Evolutionary conservation across 2,329 filamentous ascomycete species (phyloP), one percentile per base, ranked within the genome.

Genomic region (Anthostomella pinea): DNA sequence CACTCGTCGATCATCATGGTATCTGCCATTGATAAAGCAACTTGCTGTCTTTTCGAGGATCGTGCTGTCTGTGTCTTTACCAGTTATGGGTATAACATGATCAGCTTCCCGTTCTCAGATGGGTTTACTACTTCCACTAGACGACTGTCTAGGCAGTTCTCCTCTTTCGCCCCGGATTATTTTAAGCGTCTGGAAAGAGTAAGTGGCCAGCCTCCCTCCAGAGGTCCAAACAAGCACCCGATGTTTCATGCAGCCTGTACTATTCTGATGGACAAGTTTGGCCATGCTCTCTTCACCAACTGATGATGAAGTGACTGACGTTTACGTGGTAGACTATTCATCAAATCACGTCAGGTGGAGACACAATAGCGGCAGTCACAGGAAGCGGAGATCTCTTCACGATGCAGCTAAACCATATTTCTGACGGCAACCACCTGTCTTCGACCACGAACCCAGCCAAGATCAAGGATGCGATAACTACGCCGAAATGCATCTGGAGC

Each of bases 361-460:
- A 95, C 52, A 95, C 88, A 0, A 91, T 98, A 38, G 93, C 88
- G 44, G 90, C 90, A 1, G 67, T 97, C 35, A 93, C 88, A 0
- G 83, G 75, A 18, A 81, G 81, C 36, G 93, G 93, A 1, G 90
- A 97, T 51, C 75, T 96, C 5, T 98, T 89, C 56, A 94, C 89
- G 0, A 77, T 96, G 48, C 77, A 81, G 32, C 77, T 95, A 17
- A 87, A 80, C 45, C 74, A 79, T 43, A 83, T 80, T 39, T 65
- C 70, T 5, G 86, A 91, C 38, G 65, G 70, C 2, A 74, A 74
- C 32, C 73, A 79, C 26, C 57, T 65, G 2, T 73, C 70, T 7
- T 96, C 90, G 0, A 96, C 91, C 0, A 96, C 91, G 0, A 96
- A 96, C 56, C 90, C 91, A 0, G 79, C 83, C 33, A 95, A 95